Conservation (phyloP, 2,329 filamentous ascomycete species). For the Claviceps pusilla region DNA sequence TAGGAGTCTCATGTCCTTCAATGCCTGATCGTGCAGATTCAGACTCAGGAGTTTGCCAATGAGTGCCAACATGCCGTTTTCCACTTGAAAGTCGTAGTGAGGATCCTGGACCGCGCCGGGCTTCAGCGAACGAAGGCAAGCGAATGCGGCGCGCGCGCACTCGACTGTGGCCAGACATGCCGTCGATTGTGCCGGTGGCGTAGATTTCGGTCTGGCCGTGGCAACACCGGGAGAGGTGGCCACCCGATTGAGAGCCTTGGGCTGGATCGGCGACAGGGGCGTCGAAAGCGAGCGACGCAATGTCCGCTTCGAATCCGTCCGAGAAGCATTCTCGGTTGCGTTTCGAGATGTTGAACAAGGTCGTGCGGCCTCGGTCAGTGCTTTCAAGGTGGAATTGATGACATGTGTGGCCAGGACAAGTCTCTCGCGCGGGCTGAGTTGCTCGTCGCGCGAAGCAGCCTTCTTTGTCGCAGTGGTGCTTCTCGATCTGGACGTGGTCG, state of each 20-base stretch:
- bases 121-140: slow-evolving; percentile 45
- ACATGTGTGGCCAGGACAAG: slow-evolving; percentile 57
- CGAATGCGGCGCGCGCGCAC: slow-evolving; percentile 54
- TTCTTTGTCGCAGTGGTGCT: slow-evolving; percentile 9
- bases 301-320: slow-evolving; percentile 23
- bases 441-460: slow-evolving; percentile 13
- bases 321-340: slow-evolving; percentile 18
- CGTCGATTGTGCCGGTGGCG: slow-evolving; percentile 19
- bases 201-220: slow-evolving; percentile 18
- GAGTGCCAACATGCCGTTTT: slow-evolving; percentile 58
- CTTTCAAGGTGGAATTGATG: slow-evolving; percentile 55
- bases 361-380: slow-evolving; percentile 52
- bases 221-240: slow-evolving; percentile 34
- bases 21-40: slow-evolving; percentile 50
- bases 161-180: slow-evolving; percentile 46
- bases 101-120: slow-evolving; percentile 32
- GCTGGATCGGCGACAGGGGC: slow-evolving; percentile 46
- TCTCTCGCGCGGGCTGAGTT: slow-evolving; percentile 33
- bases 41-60: slow-evolving; percentile 50
- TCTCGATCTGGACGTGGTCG: slow-evolving; percentile 13
- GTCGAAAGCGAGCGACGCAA: slow-evolving; percentile 40
- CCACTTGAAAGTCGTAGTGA: slow-evolving; percentile 51
- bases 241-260: slow-evolving; percentile 45
- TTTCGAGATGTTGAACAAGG: slow-evolving; percentile 19
- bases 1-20: slow-evolving; percentile 52